Percentiles rank a stretch among this genome's conserved stretches.
Evolutionary conservation across 305 asterid species (phyloP).

Genomic region (Andrographis paniculata): DNA sequence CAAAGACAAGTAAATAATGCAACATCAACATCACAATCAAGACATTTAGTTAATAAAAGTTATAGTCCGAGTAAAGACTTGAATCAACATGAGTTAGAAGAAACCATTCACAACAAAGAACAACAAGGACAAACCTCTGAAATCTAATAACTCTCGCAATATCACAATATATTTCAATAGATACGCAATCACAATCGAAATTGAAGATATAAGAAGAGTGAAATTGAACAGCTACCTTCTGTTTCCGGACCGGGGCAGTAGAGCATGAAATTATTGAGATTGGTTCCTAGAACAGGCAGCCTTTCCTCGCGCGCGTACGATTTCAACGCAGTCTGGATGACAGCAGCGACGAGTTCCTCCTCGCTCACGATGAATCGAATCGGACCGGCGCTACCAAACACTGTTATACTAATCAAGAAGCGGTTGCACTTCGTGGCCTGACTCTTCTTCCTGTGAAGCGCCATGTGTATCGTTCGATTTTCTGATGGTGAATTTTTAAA

Average conservation of each 20-base stretch:
- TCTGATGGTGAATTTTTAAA: neutral
- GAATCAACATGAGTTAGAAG: too few relatives aligned
- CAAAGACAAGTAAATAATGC: constrained; percentile 1
- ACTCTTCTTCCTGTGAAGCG: constrained; percentile 69
- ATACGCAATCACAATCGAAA: too few relatives aligned
- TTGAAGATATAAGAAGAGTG: too few relatives aligned
- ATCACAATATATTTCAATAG: too few relatives aligned
- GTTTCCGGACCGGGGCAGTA: constrained; percentile 63
- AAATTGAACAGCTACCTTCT: constrained; percentile 71
- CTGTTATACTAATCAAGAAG: constrained; percentile 64
- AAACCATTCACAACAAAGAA: too few relatives aligned
- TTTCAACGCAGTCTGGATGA: constrained; percentile 72
- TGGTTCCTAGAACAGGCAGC: constrained; percentile 80
- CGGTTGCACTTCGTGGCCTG: constrained; percentile 52
- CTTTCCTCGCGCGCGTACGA: constrained; percentile 90
- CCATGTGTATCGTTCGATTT: constrained; percentile 29
- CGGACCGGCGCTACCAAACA: constrained; percentile 89
- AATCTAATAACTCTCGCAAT: too few relatives aligned
- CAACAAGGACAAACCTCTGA: too few relatives aligned
- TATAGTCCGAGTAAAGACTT: too few relatives aligned
- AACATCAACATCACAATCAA: neutral
- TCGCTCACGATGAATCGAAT: constrained; percentile 79
- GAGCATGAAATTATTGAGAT: constrained; percentile 56
- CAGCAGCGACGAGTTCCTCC: constrained; percentile 62
- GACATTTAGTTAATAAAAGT: too few relatives aligned